These are phyloP conservation scores for Punctularia strigosozonata DNA, from an alignment of 768 basidiomycete species.

Conservation along the genomic window DNA sequence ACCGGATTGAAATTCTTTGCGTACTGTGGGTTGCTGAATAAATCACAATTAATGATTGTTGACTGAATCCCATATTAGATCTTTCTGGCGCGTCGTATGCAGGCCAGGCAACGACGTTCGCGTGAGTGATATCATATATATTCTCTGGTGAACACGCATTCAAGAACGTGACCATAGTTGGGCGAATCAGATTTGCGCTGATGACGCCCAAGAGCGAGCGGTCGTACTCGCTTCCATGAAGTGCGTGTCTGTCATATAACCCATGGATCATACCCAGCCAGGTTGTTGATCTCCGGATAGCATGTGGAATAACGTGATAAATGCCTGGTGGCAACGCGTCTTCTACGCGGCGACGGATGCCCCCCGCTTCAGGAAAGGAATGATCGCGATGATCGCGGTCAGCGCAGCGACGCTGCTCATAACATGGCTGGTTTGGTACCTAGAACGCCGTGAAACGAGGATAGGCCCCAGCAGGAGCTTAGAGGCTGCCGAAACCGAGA, in stretches of 20 bases:
- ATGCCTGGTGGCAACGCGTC: constrained; percentile 61
- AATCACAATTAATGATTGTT: neutral
- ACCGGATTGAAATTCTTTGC: constrained; percentile 63
- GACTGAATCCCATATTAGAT: constrained; percentile 19
- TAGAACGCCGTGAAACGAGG: constrained; percentile 28
- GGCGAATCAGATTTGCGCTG: constrained; percentile 70
- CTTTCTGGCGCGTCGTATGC: constrained; percentile 57
- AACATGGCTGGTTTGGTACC: constrained; percentile 44
- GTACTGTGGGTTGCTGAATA: constrained; percentile 37
- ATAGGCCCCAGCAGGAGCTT: too few relatives aligned
- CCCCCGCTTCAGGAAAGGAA: constrained; percentile 53
- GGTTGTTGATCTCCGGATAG: constrained; percentile 18
- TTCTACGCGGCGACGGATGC: constrained; percentile 69
- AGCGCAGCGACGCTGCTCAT: constrained; percentile 41
- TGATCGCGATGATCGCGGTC: constrained; percentile 56
- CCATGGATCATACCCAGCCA: too few relatives aligned
- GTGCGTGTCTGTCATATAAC: constrained; percentile 23
- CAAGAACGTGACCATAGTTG: constrained; percentile 28
- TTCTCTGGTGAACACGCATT: constrained; percentile 1
- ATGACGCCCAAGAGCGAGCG: constrained; percentile 58
- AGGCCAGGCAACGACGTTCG: constrained; percentile 69
- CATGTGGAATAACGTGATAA: constrained; percentile 60
- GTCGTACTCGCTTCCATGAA: constrained; percentile 73
- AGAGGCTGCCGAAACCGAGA: too few relatives aligned
- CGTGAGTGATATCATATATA: constrained; percentile 25